Base-by-base conservation (phyloP, 768 basidiomycete genomes). In the Strobilomyces confusus region DNA sequence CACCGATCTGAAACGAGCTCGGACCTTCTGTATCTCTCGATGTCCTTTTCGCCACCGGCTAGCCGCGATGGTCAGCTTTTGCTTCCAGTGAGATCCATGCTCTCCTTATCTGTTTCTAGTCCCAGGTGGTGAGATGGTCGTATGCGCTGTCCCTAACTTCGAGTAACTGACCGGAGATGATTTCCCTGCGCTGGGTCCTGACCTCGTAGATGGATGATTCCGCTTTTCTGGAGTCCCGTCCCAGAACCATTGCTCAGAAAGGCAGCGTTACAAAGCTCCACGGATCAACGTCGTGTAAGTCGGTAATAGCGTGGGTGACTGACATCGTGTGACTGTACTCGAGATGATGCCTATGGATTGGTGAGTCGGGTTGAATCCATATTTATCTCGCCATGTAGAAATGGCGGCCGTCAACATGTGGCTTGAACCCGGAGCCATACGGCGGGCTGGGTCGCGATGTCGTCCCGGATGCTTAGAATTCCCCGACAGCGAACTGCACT, bases 361-460 rank as follows among this genome's bases (percentile, higher is more conserved):
- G 58, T 46, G 55, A 72, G 62, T 64, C 60, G 2, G 58, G 55
- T n/a, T n/a, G n/a, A n/a, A n/a, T 34, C 34, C 37, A 3, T n/a
- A 20, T 15, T 44, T 20, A 42, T 20, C 8, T 8, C 20, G 14
- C 12, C 34, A 20, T 29, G 22, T 26, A 62, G 60, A 19, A 23
- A 58, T 62, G 41, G 57, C 57, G 6, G 54, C 54, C 33, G 73
- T 73, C n/a, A 58, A 76, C 45, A 73, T 75, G 73, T 69, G 64
- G n/a, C 57, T 71, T 3, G 63, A 74, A 46, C 57, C 58, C 30
- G 76, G 75, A 9, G 72, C 74, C 2, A 67, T 75, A 52, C 71
- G 73, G 66, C 71, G 58, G 19, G 51, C 3, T 19, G 15, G 17
- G n/a, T 9, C 29, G 9, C 9, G 12, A 15, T 12, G 13, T 22